Evolutionary conservation across 768 basidiomycete species (phyloP).

Genomic region (Leucosporidium creatinivorum): DNA sequence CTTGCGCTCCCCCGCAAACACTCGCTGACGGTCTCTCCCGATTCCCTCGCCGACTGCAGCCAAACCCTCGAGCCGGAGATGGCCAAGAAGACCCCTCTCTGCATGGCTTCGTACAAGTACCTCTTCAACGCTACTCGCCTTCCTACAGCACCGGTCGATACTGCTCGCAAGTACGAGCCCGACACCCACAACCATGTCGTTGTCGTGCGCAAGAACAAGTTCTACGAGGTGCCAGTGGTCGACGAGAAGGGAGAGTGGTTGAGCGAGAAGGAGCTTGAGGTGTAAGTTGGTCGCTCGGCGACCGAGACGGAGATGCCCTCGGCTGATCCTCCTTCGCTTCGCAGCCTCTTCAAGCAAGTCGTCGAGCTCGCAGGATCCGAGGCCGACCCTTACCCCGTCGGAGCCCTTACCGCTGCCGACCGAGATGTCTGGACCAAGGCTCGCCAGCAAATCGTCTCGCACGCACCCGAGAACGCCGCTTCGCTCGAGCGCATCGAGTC

Average conservation of each 20-base stretch:
- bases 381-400: slow-evolving; percentile 53
- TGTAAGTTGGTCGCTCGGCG: slow-evolving; percentile 42
- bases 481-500: slow-evolving; percentile 71
- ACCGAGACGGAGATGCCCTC: neutral
- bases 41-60: slow-evolving; percentile 42
- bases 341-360: slow-evolving; percentile 59
- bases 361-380: slow-evolving; percentile 56
- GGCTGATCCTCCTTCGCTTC: neutral
- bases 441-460: slow-evolving; percentile 22
- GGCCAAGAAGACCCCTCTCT: slow-evolving; percentile 64
- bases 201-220: slow-evolving; percentile 82
- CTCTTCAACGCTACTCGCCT: slow-evolving; percentile 92
- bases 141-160: slow-evolving; percentile 74
- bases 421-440: slow-evolving; percentile 72
- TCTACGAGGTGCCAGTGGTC: slow-evolving; percentile 71
- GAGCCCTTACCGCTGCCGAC: slow-evolving; percentile 80
- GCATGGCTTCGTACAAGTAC: slow-evolving; percentile 94
- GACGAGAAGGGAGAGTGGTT: slow-evolving; percentile 61
- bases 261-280: slow-evolving; percentile 73
- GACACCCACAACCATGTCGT: slow-evolving; percentile 74
- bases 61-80: slow-evolving; percentile 81
- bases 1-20: neutral
- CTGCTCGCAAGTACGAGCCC: slow-evolving; percentile 70
- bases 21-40: neutral
- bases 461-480: slow-evolving; percentile 36